These are phyloP conservation scores for Phtheirospermum japonicum DNA, from an alignment of 257 asterid genomes.

Conservation along the genomic window DNA sequence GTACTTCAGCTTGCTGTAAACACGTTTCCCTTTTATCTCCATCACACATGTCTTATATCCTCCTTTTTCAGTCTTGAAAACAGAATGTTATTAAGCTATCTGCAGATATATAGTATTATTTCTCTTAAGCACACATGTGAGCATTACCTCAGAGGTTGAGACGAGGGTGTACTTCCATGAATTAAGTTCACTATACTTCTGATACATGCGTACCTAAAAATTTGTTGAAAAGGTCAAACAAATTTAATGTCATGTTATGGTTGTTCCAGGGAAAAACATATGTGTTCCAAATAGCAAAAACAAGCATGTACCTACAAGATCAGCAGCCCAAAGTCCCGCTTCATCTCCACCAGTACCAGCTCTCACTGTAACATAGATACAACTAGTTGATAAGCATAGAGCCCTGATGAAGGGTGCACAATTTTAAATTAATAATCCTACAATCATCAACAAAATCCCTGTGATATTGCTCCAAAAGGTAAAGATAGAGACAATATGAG, in stretches of 20 bases:
- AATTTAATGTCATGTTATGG: conserved; percentile 21
- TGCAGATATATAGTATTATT: conserved; percentile 13
- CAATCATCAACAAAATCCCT: neutral
- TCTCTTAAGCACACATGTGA: conserved; percentile 16
- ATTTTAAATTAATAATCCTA: neutral
- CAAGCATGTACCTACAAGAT: conserved; percentile 97
- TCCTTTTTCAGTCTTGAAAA: conserved; percentile 70
- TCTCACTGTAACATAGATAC: conserved; percentile 56
- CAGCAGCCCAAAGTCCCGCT: conserved; percentile 99
- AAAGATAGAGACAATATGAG: conserved; percentile 10
- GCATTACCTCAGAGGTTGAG: conserved; percentile 86
- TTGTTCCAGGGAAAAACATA: conserved; percentile 16
- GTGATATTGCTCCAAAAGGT: neutral
- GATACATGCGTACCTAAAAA: conserved; percentile 81
- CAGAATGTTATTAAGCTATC: conserved; percentile 31
- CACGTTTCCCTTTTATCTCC: conserved; percentile 93
- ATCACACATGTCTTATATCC: conserved; percentile 89
- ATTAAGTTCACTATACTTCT: conserved; percentile 77
- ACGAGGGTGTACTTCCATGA: conserved; percentile 67
- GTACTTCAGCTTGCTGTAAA: conserved; percentile 92
- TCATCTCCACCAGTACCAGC: conserved; percentile 99
- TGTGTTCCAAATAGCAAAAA: conserved; percentile 35
- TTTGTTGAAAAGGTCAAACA: conserved; percentile 22
- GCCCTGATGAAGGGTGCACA: conserved; percentile 2
- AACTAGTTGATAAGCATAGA: conserved; percentile 20